These are phyloP conservation scores for Kernera saxatilis DNA, from an alignment of 345 rosid species.

Conservation along the genomic window DNA sequence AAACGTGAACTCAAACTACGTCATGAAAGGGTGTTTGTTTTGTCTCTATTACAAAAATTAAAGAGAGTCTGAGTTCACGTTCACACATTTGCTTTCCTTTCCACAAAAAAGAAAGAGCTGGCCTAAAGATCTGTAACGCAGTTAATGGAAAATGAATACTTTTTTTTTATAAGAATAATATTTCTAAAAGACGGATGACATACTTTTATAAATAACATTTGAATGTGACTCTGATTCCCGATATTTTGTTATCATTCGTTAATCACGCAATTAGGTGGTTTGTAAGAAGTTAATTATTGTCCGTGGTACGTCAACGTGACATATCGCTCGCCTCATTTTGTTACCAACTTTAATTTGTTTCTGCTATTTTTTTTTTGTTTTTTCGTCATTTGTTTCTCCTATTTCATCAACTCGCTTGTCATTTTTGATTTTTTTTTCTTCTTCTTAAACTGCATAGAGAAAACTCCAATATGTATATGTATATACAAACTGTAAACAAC, in stretches of 20 bases:
- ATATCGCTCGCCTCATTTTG: neutral
- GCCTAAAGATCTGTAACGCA: neutral
- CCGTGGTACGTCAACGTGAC: neutral
- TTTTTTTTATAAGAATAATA: neutral
- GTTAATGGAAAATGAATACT: neutral
- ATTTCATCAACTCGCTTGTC: neutral
- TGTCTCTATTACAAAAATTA: neutral
- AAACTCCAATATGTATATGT: too few species aligned
- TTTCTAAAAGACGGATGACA: too few species aligned
- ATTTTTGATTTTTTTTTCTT: too few species aligned
- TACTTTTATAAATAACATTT: neutral
- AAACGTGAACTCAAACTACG: neutral
- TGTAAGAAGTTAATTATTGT: neutral
- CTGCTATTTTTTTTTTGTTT: too few species aligned
- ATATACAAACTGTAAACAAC: too few species aligned
- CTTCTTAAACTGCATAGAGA: neutral
- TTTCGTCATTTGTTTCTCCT: too few species aligned
- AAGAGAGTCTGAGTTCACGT: conserved; percentile 6
- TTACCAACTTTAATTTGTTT: neutral
- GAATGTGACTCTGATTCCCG: neutral
- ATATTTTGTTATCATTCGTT: neutral
- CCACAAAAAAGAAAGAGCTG: neutral
- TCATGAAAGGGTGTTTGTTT: neutral
- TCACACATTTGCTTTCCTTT: neutral
- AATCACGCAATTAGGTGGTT: neutral